These are phyloP conservation scores for Pleoardoris graminearum DNA, from an alignment of 2,329 filamentous ascomycete genomes.

Conservation along the genomic window DNA sequence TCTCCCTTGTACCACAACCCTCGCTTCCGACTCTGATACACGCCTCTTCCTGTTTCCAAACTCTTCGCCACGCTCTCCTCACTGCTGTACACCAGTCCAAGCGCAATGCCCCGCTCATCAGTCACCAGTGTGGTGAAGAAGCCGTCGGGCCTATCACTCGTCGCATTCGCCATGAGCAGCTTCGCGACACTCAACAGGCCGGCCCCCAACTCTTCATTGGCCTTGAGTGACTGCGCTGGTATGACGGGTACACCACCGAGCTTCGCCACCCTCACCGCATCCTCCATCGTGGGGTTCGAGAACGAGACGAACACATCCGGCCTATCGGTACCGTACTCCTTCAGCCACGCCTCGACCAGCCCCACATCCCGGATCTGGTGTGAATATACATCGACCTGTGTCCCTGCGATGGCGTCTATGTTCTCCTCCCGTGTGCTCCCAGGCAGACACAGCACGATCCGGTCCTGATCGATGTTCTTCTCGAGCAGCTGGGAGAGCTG, in stretches of 20 bases:
- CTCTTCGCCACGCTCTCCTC: slow-evolving; percentile 88
- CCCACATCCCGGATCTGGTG: slow-evolving; percentile 50
- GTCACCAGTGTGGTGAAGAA: slow-evolving; percentile 89
- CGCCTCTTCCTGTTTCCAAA: slow-evolving; percentile 76
- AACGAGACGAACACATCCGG: slow-evolving; percentile 58
- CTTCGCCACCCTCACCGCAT: slow-evolving; percentile 48
- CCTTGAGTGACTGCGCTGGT: slow-evolving; percentile 70
- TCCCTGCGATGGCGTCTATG: slow-evolving; percentile 45
- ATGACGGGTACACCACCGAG: slow-evolving; percentile 69
- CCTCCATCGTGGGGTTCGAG: slow-evolving; percentile 44
- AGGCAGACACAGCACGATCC: slow-evolving; percentile 60
- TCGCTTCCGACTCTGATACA: slow-evolving; percentile 95
- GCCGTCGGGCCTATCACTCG: slow-evolving; percentile 79
- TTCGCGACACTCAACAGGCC: slow-evolving; percentile 67
- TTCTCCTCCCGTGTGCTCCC: slow-evolving; percentile 49
- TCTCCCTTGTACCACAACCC: slow-evolving; percentile 97
- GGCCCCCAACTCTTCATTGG: slow-evolving; percentile 62
- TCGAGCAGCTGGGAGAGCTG: slow-evolving; percentile 63
- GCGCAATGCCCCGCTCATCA: slow-evolving; percentile 79
- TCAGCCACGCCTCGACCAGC: slow-evolving; percentile 50
- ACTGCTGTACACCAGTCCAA: slow-evolving; percentile 94
- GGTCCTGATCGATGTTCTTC: slow-evolving; percentile 57
- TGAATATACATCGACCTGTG: slow-evolving; percentile 51
- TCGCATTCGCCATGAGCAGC: slow-evolving; percentile 74
- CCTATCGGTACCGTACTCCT: slow-evolving; percentile 54